Base-by-base conservation (phyloP, 2,329 filamentous ascomycete species). In the Trichophaea hybrida region DNA sequence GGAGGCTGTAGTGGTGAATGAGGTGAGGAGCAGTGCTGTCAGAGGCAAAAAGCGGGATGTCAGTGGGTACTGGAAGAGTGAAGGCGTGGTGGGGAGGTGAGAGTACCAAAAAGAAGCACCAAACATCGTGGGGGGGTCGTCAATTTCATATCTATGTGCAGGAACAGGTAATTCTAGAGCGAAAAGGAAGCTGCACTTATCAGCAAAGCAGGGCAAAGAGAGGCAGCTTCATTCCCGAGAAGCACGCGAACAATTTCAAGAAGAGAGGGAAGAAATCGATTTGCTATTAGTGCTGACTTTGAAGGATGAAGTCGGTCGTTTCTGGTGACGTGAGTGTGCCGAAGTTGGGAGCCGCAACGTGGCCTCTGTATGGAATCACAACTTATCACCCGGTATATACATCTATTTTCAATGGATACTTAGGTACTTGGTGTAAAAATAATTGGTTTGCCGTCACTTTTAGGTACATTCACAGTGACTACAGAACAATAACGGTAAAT, bases 111-210 rank as follows among this genome's bases (percentile, higher is more conserved):
- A 17, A 50, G 13, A 37, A 54, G 51, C 32, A 54, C 32, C 51
- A 54, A 54, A n/a, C 10, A 38, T 38, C 34, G 51, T 38, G 31
- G 34, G 24, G 51, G 1, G 32, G 32, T 35, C 8, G 51, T 35
- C 24, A 10, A 43, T 35, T 35, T 53, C 50, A 46, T 46, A 46
- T 13, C 40, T 46, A 17, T 13, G 24, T 24, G 24, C 24, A 24
- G 24, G 24, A 24, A 24, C n/a, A 10, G 12, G 10, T 5, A 54
- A 38, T 13, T 17, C 24, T 35, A n/a, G 24, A 10, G 8, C 24
- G 13, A 51, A 51, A 51, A 51, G 13, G 48, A 15, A 15, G 51
- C 51, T 54, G 51, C 51, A 38, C 51, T 54, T 54, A 54, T 34
- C 34, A 35, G 44, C 35, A 55, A 55, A 35, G 31, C 53, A 43